Base-by-base conservation (phyloP, 2,329 filamentous ascomycete genomes). In the Metarhizium rileyi region DNA sequence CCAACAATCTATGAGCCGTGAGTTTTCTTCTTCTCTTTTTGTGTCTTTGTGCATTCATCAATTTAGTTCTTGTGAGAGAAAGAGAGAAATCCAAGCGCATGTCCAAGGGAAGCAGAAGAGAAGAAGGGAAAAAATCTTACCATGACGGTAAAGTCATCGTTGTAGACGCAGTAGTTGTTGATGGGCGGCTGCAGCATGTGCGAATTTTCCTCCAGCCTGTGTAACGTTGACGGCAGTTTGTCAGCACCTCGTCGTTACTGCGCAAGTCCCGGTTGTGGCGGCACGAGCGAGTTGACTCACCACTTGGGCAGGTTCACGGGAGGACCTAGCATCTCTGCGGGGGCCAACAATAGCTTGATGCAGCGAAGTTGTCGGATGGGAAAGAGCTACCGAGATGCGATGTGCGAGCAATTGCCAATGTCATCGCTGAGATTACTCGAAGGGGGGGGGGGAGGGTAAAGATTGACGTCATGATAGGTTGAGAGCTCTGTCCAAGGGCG, bases 131-230 rank as follows among this genome's bases (percentile, higher is more conserved):
- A 12, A 45, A 7, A 42, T 51, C 57, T 46, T 56, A 84, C 83
- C 87, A 93, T 93, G 63, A 93, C 86, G 40, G 85, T 90, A 52
- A 91, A 80, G 61, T 80, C 79, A 49, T 86, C 79, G 65, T 95
- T 86, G 73, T 95, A 95, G 61, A 97, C 88, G 71, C 90, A 96
- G 74, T 93, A 94, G 73, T 97, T 97, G 73, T 96, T 96, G 63
- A 97, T 84, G 1, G 93, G 93, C 0, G 93, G 93, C 66, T 95
- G 82, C 51, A 96, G 81, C 53, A 97, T 83, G 65, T 97, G 90
- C 0, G 86, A 85, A 69, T 97, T 97, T 65, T 90, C 81, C 61
- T 88, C 78, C 38, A 98, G 83, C 91, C 90, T 96, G 55, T 33
- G 12, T 16, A 33, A 33, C 9, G 30, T 14, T 10, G 10, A 14